Percentiles rank a stretch among this genome's conserved stretches.
Evolutionary conservation across 768 basidiomycete genomes (phyloP).

Genomic region (Boletus reticulatus): DNA sequence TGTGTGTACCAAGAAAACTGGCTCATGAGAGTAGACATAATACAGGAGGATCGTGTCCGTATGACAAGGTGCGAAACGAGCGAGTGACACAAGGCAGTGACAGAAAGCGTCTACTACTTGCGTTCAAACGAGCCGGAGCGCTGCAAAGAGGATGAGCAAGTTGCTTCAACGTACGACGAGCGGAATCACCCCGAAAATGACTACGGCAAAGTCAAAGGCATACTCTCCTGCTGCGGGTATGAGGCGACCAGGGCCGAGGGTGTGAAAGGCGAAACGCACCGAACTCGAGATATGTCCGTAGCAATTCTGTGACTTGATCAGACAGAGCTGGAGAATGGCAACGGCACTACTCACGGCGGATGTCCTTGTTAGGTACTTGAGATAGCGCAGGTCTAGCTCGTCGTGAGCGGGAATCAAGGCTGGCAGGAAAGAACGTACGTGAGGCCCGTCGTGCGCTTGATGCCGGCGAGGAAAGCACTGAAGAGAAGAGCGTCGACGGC

Average conservation of each 20-base stretch:
- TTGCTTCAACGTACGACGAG: background rate
- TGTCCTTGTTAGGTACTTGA: slow-evolving; percentile 83
- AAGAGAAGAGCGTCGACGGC: slow-evolving; percentile 78
- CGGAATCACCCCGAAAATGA: slow-evolving; percentile 66
- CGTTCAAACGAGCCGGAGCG: slow-evolving; percentile 76
- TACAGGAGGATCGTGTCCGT: slow-evolving; percentile 9
- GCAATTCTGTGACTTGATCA: slow-evolving; percentile 47
- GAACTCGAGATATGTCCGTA: slow-evolving; percentile 76
- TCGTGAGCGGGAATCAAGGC: background rate
- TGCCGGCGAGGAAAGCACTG: slow-evolving; percentile 80
- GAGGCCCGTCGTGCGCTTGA: slow-evolving; percentile 79
- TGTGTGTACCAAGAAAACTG: background rate
- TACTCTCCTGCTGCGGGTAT: slow-evolving; percentile 63
- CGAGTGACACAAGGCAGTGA: background rate
- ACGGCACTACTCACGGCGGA: slow-evolving; percentile 62
- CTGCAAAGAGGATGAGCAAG: slow-evolving; percentile 35
- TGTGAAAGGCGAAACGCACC: slow-evolving; percentile 43
- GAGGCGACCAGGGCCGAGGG: background rate
- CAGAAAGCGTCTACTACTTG: slow-evolving; percentile 5
- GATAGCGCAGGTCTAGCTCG: slow-evolving; percentile 62
- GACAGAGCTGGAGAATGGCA: background rate
- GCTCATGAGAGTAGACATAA: slow-evolving; percentile 1
- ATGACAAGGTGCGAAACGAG: background rate
- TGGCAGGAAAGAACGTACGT: slow-evolving; percentile 53
- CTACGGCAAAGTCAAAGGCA: slow-evolving; percentile 81